A percentile compares a stretch with the other conserved stretches of the same genome.
phyloP scores from a whole-genome alignment of 2,329 filamentous ascomycete genomes.

The Scytalidium sp. region DNA sequence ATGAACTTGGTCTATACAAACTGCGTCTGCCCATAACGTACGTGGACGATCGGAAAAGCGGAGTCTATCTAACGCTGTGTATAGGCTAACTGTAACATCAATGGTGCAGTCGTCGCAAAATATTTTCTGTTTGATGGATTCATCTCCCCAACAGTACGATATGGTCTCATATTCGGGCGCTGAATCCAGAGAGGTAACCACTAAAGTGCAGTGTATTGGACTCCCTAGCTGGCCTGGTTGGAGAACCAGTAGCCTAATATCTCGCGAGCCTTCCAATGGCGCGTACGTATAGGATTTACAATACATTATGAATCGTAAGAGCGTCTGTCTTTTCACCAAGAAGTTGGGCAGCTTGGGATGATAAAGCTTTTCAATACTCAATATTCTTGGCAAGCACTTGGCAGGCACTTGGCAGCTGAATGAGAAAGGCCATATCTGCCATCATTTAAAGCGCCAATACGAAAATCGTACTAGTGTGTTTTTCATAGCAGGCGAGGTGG shows the following conservation, averaged over 20 bases:
- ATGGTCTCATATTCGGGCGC: conserved; percentile 2
- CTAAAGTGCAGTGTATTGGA: background rate
- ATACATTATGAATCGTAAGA: background rate
- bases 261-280: background rate
- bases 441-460: too few relatives aligned
- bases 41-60: conserved; percentile 5
- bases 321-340: background rate
- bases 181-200: background rate
- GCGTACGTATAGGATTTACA: background rate
- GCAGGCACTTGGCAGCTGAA: background rate
- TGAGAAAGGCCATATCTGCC: too few relatives aligned
- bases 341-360: background rate
- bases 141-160: conserved; percentile 9
- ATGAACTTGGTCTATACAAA: background rate
- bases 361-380: background rate
- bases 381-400: background rate
- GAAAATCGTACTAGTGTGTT: too few relatives aligned
- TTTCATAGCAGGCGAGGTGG: too few relatives aligned
- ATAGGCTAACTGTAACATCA: conserved; percentile 5
- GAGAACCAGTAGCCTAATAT: background rate
- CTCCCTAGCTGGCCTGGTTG: background rate
- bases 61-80: conserved; percentile 4
- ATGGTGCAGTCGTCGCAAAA: conserved; percentile 4
- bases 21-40: conserved; percentile 1
- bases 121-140: conserved; percentile 2